These are phyloP conservation scores for Magnolia changhungtana DNA, from an alignment of 164 flowering plant species.

Conservation along the genomic window DNA sequence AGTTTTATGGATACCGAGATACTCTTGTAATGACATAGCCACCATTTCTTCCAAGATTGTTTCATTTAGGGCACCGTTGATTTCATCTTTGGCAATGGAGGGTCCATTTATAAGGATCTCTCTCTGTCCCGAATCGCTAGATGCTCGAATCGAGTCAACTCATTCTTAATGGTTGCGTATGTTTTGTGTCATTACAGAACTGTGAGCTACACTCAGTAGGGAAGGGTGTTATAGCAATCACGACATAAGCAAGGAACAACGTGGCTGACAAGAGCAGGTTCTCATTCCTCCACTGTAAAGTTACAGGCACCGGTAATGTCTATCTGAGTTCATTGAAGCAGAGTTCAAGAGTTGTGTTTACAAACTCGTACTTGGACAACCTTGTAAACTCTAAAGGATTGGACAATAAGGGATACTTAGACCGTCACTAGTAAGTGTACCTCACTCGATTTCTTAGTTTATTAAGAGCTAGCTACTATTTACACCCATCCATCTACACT, in stretches of 20 bases:
- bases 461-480: too few species aligned
- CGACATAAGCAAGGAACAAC: conserved; percentile 12
- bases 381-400: too few species aligned
- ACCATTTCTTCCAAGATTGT: conserved; percentile 22
- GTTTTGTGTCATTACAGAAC: not conserved
- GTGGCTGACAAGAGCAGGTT: conserved; percentile 4
- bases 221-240: conserved; percentile 5
- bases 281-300: conserved; percentile 11
- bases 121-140: not conserved
- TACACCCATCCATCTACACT: too few species aligned
- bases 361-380: too few species aligned
- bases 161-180: not conserved
- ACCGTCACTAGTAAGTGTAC: too few species aligned
- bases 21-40: conserved; percentile 23
- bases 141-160: not conserved
- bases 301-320: conserved; percentile 10
- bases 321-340: too few species aligned
- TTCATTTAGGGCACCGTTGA: conserved; percentile 21
- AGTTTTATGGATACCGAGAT: conserved; percentile 20
- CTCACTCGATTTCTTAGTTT: too few species aligned
- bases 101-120: conserved; percentile 14
- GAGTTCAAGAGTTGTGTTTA: too few species aligned
- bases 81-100: conserved; percentile 25
- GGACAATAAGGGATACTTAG: too few species aligned
- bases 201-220: conserved; percentile 11